phyloP scores from a whole-genome alignment of 2,329 filamentous ascomycete genomes.

The Neopestalotiopsis sp. region DNA sequence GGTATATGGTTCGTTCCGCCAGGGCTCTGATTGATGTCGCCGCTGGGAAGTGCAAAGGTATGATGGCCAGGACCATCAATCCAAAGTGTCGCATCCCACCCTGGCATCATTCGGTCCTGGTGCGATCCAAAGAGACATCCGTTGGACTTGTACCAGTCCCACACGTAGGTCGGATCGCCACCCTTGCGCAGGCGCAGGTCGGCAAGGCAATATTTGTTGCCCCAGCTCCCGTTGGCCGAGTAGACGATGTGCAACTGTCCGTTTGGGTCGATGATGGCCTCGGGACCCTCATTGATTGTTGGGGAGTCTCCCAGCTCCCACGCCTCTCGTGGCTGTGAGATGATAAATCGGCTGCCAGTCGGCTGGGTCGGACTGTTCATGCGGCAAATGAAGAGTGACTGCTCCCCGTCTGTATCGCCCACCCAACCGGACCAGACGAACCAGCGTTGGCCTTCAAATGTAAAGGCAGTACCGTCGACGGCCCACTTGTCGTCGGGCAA shows the following conservation, averaged over 20 bases:
- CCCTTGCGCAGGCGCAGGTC: constrained; percentile 30
- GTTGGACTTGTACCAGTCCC: constrained; percentile 34
- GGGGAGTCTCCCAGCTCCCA: constrained; percentile 29
- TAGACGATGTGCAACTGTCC: constrained; percentile 33
- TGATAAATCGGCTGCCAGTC: constrained; percentile 26
- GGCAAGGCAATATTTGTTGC: constrained; percentile 28
- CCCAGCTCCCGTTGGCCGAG: constrained; percentile 33
- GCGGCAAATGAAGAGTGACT: constrained; percentile 30
- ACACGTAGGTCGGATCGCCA: constrained; percentile 30
- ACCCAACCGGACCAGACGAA: constrained; percentile 34
- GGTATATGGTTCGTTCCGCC: too few species aligned
- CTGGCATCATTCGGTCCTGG: constrained; percentile 29
- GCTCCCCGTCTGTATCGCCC: constrained; percentile 21
- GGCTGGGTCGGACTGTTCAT: constrained; percentile 27
- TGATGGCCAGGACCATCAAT: constrained; percentile 32
- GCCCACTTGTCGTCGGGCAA: constrained; percentile 30
- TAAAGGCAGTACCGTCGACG: constrained; percentile 29
- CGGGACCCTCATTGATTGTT: constrained; percentile 30
- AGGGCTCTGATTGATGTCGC: constrained; percentile 24
- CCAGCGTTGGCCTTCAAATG: constrained; percentile 25
- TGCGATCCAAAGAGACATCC: constrained; percentile 31
- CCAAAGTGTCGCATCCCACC: constrained; percentile 28
- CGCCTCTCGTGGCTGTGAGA: constrained; percentile 30
- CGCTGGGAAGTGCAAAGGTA: constrained; percentile 28
- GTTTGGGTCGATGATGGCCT: constrained; percentile 29